Evolutionary conservation across 345 rosid genomes (phyloP).

Genomic region (Clarkia xantiana): DNA sequence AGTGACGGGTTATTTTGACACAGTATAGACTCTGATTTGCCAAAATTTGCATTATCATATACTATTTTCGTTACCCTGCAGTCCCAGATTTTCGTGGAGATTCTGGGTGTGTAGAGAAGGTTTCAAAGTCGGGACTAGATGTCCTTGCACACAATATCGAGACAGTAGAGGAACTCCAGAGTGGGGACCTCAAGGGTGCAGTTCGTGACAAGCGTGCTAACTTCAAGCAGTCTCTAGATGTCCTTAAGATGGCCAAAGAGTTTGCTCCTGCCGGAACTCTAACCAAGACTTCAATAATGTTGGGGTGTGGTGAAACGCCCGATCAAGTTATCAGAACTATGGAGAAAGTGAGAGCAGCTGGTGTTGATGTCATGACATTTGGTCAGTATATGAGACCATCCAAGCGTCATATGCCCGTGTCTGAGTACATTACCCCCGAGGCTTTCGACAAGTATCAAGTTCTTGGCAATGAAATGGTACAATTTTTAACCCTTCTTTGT

Average conservation of each 20-base stretch:
- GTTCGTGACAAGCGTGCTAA: constrained; percentile 94
- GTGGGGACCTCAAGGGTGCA: constrained; percentile 8
- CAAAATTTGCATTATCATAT: not conserved
- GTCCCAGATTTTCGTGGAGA: constrained; percentile 98
- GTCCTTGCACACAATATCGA: constrained; percentile 96
- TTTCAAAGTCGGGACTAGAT: constrained; percentile 78
- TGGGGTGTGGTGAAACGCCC: constrained; percentile 97
- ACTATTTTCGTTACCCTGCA: constrained; percentile 12
- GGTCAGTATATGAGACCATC: constrained; percentile 99
- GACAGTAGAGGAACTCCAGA: constrained; percentile 94
- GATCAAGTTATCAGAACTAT: constrained; percentile 79
- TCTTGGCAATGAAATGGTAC: constrained; percentile 96
- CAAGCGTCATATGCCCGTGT: constrained; percentile 94
- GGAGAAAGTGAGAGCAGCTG: constrained; percentile 93
- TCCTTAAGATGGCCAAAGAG: constrained; percentile 74
- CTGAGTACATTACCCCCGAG: constrained; percentile 86
- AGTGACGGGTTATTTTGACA: too few species aligned
- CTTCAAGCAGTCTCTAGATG: constrained; percentile 87
- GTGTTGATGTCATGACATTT: constrained; percentile 96
- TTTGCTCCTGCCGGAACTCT: constrained; percentile 68
- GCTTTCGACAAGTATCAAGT: constrained; percentile 75
- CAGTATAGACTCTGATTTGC: too few species aligned
- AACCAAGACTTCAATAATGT: constrained; percentile 90
- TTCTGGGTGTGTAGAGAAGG: constrained; percentile 62
- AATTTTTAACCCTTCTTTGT: constrained; percentile 1